Evolutionary conservation across 805 yeast species (phyloP), one percentile per base, ranked within the genome.

Genomic region (Diddensiella transvaalensis): DNA sequence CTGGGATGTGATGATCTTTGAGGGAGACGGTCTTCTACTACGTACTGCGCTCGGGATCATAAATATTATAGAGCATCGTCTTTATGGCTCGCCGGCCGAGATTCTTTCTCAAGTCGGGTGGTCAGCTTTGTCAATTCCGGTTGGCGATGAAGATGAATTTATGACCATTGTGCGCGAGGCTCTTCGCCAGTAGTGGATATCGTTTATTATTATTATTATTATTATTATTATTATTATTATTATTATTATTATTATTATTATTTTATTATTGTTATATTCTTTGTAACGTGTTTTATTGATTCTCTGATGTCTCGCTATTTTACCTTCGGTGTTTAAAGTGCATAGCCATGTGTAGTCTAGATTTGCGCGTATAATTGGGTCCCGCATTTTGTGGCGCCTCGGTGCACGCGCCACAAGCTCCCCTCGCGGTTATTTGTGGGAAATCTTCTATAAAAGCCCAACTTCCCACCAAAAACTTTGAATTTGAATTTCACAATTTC

Each of bases 1-100:
- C 4, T 57, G 84, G 51, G 90, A 84, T 60, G 68, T 83, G 3
- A 73, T 73, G 60, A 60, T 82, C 8, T 81, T 82, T 60, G 87
- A 82, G 59, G 81, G 83, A 4, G 85, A 79, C 54, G 64, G 74
- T 1, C 71, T 81, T 53, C 59, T 83, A 42, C 63, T 80, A 38
- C 71, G 83, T 18, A 71, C 75, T 8, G 67, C 76, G 1, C 61
- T 83, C n/a, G 85, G 79, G 0, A 60, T 81, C 11, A 59, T 84
- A 38, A 69, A 70, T 21, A 67, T 69, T 37, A 64, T 78, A 17
- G 76, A 75, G 40, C 76, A 72, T 49, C 76, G 75, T 55, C 67
- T 83, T 26, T 80, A 72, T 59, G 85, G 82, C 2, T 55, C 70
- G 35, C 68, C 67, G 40, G 57, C 66, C 19, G 86, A 80, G 57